phyloP scores from a whole-genome alignment of 2,329 filamentous ascomycete genomes.

The Paecilomyces fulvus region DNA sequence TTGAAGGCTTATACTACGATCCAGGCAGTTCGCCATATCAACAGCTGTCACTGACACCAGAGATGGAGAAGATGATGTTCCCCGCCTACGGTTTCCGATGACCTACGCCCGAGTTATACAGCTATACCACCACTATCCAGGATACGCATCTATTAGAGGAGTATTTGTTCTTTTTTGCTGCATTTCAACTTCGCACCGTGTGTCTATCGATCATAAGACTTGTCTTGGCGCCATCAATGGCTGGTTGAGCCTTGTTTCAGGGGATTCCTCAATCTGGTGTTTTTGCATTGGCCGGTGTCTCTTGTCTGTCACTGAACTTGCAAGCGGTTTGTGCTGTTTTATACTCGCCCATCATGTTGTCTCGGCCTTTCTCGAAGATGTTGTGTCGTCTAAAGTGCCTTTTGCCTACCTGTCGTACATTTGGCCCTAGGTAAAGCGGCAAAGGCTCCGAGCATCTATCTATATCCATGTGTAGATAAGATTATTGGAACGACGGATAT shows the following conservation, averaged over 20 bases:
- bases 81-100: conserved; percentile 36
- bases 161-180: conserved; percentile 6
- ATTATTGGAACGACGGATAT: not conserved
- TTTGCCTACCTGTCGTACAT: not conserved
- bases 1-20: conserved; percentile 43
- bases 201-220: not conserved
- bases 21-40: conserved; percentile 43
- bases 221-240: not conserved
- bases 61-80: conserved; percentile 30
- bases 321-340: not conserved
- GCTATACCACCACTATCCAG: not conserved
- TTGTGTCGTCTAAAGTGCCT: not conserved
- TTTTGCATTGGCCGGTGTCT: not conserved
- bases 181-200: not conserved
- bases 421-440: not conserved
- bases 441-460: not conserved
- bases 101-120: not conserved
- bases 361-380: not conserved
- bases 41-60: conserved; percentile 36
- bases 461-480: not conserved
- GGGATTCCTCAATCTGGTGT: not conserved
- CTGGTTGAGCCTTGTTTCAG: not conserved
- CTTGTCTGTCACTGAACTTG: not conserved
- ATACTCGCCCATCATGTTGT: not conserved
- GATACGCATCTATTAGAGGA: not conserved